Percentiles rank a stretch among this genome's conserved stretches.
Conservation (phyloP, 2,329 filamentous ascomycete genomes). For the Tolypocladium nubicola region DNA sequence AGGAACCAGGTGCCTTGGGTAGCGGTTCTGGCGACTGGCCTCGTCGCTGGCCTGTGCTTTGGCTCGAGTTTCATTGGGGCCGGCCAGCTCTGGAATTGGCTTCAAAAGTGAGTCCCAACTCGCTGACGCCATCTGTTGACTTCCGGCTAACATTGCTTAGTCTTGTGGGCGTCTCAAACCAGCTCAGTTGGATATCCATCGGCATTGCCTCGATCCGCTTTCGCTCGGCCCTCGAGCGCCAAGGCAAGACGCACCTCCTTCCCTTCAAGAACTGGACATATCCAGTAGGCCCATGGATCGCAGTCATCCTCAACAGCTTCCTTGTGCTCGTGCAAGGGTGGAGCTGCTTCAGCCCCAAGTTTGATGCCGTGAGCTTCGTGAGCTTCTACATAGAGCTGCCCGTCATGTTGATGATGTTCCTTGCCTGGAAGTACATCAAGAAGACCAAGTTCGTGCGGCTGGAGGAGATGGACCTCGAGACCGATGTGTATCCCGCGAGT, state of each 20-base stretch:
- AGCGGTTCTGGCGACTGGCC: conserved; percentile 36
- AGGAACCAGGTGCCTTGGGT: conserved; percentile 25
- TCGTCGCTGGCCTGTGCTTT: conserved; percentile 51
- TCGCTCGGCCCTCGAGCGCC: conserved; percentile 42
- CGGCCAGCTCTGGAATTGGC: conserved; percentile 54
- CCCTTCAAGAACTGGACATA: conserved; percentile 60
- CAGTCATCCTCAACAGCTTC: conserved; percentile 45
- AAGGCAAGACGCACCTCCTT: conserved; percentile 49
- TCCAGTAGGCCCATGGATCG: conserved; percentile 47
- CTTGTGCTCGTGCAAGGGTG: conserved; percentile 55
- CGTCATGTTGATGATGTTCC: conserved; percentile 50
- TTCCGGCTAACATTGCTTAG: conserved; percentile 14
- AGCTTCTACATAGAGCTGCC: conserved; percentile 54
- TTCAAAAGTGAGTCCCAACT: conserved; percentile 42
- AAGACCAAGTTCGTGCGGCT: conserved; percentile 46
- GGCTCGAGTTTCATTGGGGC: conserved; percentile 56
- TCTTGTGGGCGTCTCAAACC: conserved; percentile 57
- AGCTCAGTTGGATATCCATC: conserved; percentile 56
- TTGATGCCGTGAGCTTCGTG: conserved; percentile 49
- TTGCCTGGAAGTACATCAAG: conserved; percentile 63
- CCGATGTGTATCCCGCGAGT: conserved; percentile 46
- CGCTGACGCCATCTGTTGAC: not conserved
- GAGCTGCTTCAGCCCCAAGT: conserved; percentile 49
- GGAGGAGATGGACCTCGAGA: conserved; percentile 51
- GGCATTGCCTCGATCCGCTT: conserved; percentile 56